Conservation (phyloP, 768 basidiomycete genomes). For the Scleroderma bovista region DNA sequence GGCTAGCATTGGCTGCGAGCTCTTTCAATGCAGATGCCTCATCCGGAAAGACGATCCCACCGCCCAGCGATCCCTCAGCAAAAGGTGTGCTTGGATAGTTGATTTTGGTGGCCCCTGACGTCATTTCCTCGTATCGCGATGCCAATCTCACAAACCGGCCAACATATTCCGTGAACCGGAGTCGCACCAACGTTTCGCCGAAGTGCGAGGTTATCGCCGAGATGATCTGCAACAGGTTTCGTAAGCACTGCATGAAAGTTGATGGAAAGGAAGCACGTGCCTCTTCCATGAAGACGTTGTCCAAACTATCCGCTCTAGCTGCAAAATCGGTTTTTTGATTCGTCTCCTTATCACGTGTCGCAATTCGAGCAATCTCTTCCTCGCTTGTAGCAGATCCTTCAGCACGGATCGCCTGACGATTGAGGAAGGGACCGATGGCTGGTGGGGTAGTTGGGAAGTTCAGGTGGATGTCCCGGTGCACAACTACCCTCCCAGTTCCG, state of each 20-base stretch:
- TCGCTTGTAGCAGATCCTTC: slow-evolving; percentile 61
- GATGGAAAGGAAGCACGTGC: slow-evolving; percentile 41
- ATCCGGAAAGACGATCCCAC: slow-evolving; percentile 75
- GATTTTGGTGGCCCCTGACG: slow-evolving; percentile 63
- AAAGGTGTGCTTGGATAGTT: slow-evolving; percentile 63
- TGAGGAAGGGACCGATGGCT: slow-evolving; percentile 40
- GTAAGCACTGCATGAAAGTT: background rate
- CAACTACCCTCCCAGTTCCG: slow-evolving; percentile 77
- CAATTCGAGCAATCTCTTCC: slow-evolving; percentile 59
- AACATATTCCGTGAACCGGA: slow-evolving; percentile 87
- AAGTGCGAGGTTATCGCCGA: slow-evolving; percentile 87
- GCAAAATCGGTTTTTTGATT: slow-evolving; percentile 47
- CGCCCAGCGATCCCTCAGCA: slow-evolving; percentile 51
- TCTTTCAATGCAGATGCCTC: slow-evolving; percentile 64
- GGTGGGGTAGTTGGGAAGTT: slow-evolving; percentile 45
- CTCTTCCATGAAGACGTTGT: slow-evolving; percentile 91
- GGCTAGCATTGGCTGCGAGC: slow-evolving; percentile 65
- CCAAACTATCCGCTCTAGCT: slow-evolving; percentile 56
- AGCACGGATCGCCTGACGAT: slow-evolving; percentile 57
- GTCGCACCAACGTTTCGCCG: slow-evolving; percentile 83
- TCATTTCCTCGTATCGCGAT: slow-evolving; percentile 87
- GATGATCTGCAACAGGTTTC: slow-evolving; percentile 52
- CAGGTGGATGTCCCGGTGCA: slow-evolving; percentile 77
- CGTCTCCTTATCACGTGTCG: slow-evolving; percentile 49
- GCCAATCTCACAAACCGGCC: slow-evolving; percentile 83